phyloP scores from a whole-genome alignment of 352 stramenopile genomes.

The Globisporangium canariense region DNA sequence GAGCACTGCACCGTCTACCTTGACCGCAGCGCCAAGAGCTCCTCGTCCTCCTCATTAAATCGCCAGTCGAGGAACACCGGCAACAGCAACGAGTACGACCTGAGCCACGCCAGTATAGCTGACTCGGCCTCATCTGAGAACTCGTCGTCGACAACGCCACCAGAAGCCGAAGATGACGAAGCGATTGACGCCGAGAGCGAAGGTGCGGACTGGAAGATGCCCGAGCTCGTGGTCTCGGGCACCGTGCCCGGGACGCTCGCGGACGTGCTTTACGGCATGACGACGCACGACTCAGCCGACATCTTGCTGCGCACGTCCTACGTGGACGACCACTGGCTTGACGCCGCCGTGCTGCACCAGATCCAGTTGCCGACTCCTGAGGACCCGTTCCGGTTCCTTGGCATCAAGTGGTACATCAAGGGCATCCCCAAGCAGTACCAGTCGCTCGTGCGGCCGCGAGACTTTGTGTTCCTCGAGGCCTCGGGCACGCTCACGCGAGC shows the following conservation, averaged over 20 bases:
- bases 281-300: conserved; percentile 15
- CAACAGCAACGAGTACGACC: conserved; percentile 7
- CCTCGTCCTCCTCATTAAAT: background rate
- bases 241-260: conserved; percentile 14
- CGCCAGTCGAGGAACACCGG: background rate
- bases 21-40: conserved; percentile 6
- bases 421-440: conserved; percentile 7
- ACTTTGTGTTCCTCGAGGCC: conserved; percentile 21
- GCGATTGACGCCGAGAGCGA: conserved; percentile 2
- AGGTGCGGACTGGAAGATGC: conserved; percentile 13
- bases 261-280: conserved; percentile 20
- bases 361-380: conserved; percentile 11
- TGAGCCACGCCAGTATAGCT: background rate
- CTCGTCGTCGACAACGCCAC: background rate
- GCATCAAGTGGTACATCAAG: conserved; percentile 22
- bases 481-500: conserved; percentile 5
- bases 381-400: conserved; percentile 20
- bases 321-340: conserved; percentile 18
- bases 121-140: conserved; percentile 4
- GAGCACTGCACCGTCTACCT: conserved; percentile 17
- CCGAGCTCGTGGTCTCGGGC: conserved; percentile 17
- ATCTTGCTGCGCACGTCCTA: conserved; percentile 20
- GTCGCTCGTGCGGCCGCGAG: conserved; percentile 10
- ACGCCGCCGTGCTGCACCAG: conserved; percentile 15
- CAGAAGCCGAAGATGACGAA: background rate